A percentile compares a stretch with the other conserved stretches of the same genome.
These are phyloP conservation scores for Ceratopteris richardii DNA, from an alignment of 75 land plant genomes.

Conservation along the genomic window DNA sequence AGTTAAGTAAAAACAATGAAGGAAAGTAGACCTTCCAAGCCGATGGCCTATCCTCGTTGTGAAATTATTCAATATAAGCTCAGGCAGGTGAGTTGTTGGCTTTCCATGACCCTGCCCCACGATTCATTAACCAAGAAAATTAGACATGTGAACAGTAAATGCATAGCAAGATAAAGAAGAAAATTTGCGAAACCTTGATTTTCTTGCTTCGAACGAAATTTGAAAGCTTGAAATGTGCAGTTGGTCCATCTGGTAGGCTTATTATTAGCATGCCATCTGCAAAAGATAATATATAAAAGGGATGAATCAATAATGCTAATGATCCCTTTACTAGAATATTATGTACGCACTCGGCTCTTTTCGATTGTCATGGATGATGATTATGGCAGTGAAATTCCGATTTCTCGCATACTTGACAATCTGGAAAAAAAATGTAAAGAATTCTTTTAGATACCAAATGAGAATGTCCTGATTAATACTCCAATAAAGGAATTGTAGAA, in stretches of 20 bases:
- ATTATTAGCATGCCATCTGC: constrained; percentile 74
- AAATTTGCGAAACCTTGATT: constrained; percentile 48
- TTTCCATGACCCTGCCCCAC: constrained; percentile 70
- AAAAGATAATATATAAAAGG: constrained; percentile 3
- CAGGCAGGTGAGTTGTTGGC: constrained; percentile 80
- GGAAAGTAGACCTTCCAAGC: constrained; percentile 51
- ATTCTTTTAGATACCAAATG: no score
- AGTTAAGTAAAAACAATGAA: no score
- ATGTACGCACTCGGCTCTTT: constrained; percentile 61
- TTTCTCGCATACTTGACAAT: constrained; percentile 80
- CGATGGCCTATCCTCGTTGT: constrained; percentile 84
- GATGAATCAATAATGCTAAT: not conserved
- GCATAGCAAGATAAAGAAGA: no score
- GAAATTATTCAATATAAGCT: constrained; percentile 82
- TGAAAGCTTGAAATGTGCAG: constrained; percentile 92
- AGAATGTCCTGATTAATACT: no score
- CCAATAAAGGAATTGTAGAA: no score
- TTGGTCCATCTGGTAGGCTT: constrained; percentile 79
- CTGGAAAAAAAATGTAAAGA: constrained; percentile 25
- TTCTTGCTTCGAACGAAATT: constrained; percentile 78
- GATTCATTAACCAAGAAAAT: not conserved
- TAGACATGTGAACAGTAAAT: not conserved
- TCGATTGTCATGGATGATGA: constrained; percentile 77
- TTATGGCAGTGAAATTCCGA: constrained; percentile 69
- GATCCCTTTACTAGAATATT: no score